Evolutionary conservation across 495 filamentous ascomycete species (phyloP).

Genomic region (Hypoxylon lienhwacheense): DNA sequence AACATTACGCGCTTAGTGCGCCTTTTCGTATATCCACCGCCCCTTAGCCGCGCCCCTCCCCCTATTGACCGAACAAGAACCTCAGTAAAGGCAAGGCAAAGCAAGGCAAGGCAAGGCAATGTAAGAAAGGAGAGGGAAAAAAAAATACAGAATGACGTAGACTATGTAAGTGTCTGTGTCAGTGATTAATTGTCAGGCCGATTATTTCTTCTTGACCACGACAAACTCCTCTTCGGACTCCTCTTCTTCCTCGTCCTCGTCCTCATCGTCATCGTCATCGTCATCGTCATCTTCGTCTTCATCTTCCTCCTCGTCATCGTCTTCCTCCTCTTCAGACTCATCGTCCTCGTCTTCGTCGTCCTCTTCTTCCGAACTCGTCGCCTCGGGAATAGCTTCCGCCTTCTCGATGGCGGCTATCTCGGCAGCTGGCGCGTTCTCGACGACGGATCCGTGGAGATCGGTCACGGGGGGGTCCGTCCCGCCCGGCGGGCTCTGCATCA

Average conservation of each 20-base stretch:
- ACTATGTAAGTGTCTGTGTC: too few relatives aligned
- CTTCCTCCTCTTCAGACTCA: constrained; percentile 25
- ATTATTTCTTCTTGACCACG: constrained; percentile 16
- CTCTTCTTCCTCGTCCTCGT: constrained; percentile 25
- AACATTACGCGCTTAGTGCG: too few relatives aligned
- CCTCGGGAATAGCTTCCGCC: constrained; percentile 44
- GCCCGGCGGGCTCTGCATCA: constrained; percentile 50
- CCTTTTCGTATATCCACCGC: too few relatives aligned
- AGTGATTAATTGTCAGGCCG: background rate
- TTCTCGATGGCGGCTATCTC: constrained; percentile 47
- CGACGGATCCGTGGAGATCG: constrained; percentile 34
- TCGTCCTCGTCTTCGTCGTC: constrained; percentile 28
- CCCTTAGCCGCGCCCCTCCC: too few relatives aligned
- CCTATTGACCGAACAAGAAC: too few relatives aligned
- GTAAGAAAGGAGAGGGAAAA: too few relatives aligned
- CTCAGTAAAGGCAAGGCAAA: too few relatives aligned
- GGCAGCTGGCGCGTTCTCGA: constrained; percentile 37
- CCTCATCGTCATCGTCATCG: constrained; percentile 36
- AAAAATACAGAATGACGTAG: too few relatives aligned
- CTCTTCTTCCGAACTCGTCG: constrained; percentile 27
- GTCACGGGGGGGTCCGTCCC: constrained; percentile 41
- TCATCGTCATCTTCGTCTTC: constrained; percentile 36
- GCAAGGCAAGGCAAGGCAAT: too few relatives aligned
- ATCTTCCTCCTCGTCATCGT: constrained; percentile 31
- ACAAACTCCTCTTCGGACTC: constrained; percentile 20